phyloP scores from a whole-genome alignment of 2,329 filamentous ascomycete genomes.

The Colletotrichum spaethianum region DNA sequence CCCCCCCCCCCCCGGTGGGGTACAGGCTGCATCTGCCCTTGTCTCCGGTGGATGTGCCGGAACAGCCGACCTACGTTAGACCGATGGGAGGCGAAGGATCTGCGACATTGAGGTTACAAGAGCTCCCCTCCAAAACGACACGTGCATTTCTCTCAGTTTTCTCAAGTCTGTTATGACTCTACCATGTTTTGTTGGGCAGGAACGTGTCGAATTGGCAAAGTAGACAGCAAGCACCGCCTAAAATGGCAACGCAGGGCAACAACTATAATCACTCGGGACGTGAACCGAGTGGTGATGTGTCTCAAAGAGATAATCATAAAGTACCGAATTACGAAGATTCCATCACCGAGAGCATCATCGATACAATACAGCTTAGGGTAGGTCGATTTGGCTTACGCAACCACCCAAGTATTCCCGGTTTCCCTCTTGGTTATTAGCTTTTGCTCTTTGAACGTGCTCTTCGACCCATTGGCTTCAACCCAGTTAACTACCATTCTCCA shows the following conservation, averaged over 20 bases:
- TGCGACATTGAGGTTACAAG: background rate
- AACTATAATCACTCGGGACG: background rate
- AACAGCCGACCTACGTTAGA: background rate
- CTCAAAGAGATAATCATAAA: too few species aligned
- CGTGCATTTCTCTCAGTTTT: background rate
- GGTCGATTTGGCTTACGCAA: background rate
- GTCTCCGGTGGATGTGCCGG: background rate
- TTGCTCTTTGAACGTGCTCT: background rate
- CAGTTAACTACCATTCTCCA: background rate
- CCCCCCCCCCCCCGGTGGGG: too few species aligned
- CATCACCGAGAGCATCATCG: accelerated
- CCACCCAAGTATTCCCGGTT: background rate
- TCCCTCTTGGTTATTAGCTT: accelerated
- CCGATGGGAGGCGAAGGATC: background rate
- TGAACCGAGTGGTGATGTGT: too few species aligned
- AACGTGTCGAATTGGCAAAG: accelerated
- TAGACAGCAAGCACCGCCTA: too few species aligned
- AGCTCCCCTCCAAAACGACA: background rate
- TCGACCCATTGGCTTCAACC: background rate
- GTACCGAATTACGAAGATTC: background rate
- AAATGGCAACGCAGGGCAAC: accelerated
- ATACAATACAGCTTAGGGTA: background rate
- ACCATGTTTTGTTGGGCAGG: accelerated
- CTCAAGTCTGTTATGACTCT: background rate
- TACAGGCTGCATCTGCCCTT: background rate